Conservation (phyloP, 139 green algal species). For the Closterium sp. region DNA sequence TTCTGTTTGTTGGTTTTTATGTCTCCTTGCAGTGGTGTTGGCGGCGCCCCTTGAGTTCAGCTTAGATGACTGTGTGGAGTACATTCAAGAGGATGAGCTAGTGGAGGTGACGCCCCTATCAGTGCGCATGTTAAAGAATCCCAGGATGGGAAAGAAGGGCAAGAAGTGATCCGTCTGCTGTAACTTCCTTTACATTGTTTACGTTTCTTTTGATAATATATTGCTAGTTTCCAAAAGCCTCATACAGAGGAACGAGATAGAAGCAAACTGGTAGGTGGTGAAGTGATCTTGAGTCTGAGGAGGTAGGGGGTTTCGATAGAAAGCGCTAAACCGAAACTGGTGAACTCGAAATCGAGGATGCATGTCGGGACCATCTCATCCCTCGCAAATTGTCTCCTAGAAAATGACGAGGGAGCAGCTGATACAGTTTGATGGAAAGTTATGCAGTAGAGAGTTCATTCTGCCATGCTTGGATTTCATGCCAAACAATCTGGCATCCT, state of each 20-base stretch:
- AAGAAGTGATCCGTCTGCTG: conserved; percentile 6
- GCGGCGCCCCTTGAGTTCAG: conserved; percentile 74
- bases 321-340: too few relatives aligned
- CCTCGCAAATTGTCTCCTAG: too few relatives aligned
- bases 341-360: too few relatives aligned
- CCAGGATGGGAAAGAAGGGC: conserved; percentile 48
- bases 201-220: neutral
- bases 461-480: too few relatives aligned
- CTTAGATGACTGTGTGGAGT: conserved; percentile 96
- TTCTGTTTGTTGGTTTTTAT: neutral
- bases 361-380: too few relatives aligned
- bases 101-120: conserved; percentile 86
- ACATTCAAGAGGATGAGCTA: conserved; percentile 92
- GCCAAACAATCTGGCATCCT: neutral
- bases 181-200: neutral
- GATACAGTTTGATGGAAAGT: too few relatives aligned
- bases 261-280: too few relatives aligned
- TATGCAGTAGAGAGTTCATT: too few relatives aligned
- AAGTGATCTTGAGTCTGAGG: too few relatives aligned
- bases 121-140: conserved; percentile 89
- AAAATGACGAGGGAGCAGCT: too few relatives aligned
- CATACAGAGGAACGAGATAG: too few relatives aligned
- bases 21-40: conserved; percentile 39
- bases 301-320: too few relatives aligned
- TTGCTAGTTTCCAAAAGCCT: neutral